These are phyloP conservation scores for Camelina neglecta DNA, from an alignment of 345 rosid species.

Conservation along the genomic window DNA sequence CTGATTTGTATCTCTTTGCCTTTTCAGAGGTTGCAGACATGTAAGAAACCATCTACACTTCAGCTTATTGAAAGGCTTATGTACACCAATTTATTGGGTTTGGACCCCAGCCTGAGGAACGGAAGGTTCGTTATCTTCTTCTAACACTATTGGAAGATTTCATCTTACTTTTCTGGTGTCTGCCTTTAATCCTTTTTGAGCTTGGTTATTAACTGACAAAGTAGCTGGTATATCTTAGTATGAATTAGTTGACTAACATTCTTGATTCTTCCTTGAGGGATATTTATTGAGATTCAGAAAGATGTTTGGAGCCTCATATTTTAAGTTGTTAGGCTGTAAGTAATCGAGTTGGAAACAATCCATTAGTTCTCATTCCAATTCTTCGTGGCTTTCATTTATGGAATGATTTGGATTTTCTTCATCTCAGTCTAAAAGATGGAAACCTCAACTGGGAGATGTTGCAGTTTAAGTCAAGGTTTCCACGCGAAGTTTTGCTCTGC, in stretches of 20 bases:
- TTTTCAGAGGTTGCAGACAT: slow-evolving; percentile 72
- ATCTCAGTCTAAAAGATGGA: slow-evolving; percentile 86
- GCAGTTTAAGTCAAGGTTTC: slow-evolving; percentile 93
- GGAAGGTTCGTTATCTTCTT: slow-evolving; percentile 63
- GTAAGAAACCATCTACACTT: slow-evolving; percentile 83
- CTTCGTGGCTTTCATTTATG: slow-evolving; percentile 7
- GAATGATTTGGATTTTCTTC: slow-evolving; percentile 30
- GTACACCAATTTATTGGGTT: slow-evolving; percentile 77
- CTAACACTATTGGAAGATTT: background rate
- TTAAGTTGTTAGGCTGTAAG: slow-evolving; percentile 10
- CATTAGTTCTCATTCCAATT: background rate
- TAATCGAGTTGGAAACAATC: background rate
- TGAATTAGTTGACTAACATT: background rate
- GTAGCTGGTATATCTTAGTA: background rate
- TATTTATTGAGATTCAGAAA: slow-evolving; percentile 13
- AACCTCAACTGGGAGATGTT: slow-evolving; percentile 88
- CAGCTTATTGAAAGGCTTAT: slow-evolving; percentile 71
- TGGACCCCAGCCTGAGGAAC: slow-evolving; percentile 76
- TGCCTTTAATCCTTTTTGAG: background rate
- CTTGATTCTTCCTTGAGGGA: background rate
- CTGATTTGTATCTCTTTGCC: background rate
- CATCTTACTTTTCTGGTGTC: background rate
- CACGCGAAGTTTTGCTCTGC: slow-evolving; percentile 94
- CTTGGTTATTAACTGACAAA: slow-evolving; percentile 2
- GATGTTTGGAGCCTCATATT: background rate